Evolutionary conservation across 176 grass and related monocot species (phyloP), one percentile per base, ranked within the genome.

Genomic region (Carex pumila): DNA sequence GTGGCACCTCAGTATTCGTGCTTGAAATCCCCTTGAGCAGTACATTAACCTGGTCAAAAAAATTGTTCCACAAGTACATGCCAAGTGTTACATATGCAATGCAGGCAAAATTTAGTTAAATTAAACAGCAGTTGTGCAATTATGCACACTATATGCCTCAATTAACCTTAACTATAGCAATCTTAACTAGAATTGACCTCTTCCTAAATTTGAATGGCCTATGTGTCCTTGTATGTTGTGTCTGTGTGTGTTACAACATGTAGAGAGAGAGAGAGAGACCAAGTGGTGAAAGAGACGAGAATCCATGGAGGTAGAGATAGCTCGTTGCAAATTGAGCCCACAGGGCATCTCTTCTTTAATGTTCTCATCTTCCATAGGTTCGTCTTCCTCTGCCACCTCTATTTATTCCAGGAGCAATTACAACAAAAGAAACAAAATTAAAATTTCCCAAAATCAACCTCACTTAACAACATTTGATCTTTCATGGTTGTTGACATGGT

Each of bases 251-350:
- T 45, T 71, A 6, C 4, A 3, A 49, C 11, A 14, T 75, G 21
- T 29, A 74, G 39, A 77, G 76, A 21, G 55, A 78, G 61, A 62
- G 80, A 79, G 21, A 14, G 37, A 74, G 66, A 99, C 96, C 91
- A 95, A 90, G 90, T 95, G 75, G 70, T 95, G 86, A 72, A 95
- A 89, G 67, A 99, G 82, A 30, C 90, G 74, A 58, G 96, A 92
- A 92, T 95, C 96, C 85, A 95, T 90, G 88, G 96, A 82, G 81
- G 79, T 83, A 84, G 75, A 90, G 87, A 99, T 95, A 69, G 94
- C 91, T 67, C 47, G 88, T 87, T 86, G 88, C 70, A 99, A 88
- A 91, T 94, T 91, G 88, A 79, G 47, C 21, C 71, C 64, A 89
- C 89, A 89, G 81, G 91, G 30, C 65, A 86, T 72, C 87, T 79